Conservation (phyloP, 306 rosid genomes). For the barrel medic (Medicago truncatula) region DNA sequence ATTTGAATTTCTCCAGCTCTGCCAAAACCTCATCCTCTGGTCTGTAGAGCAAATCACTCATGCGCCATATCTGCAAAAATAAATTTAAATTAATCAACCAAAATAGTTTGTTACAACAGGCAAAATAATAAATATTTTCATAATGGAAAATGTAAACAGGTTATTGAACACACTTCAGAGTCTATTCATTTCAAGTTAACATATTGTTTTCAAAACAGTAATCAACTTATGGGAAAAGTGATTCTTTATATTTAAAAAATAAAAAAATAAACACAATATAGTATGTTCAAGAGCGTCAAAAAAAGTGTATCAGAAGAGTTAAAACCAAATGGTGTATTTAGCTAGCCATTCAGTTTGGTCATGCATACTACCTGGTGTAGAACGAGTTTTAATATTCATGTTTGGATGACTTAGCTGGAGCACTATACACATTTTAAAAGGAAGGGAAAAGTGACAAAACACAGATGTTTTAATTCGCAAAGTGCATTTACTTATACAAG, state of each 20-base stretch:
- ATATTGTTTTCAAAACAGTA: not conserved
- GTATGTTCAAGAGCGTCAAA: not conserved
- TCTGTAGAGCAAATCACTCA: constrained; percentile 95
- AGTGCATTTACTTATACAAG: too few species aligned
- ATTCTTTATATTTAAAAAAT: too few species aligned
- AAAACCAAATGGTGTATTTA: too few species aligned
- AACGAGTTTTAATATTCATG: not conserved
- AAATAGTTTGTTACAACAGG: not conserved
- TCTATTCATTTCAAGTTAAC: not conserved
- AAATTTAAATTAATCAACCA: constrained; percentile 30
- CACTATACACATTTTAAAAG: not conserved
- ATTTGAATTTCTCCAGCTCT: constrained; percentile 94
- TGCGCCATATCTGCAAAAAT: constrained; percentile 92
- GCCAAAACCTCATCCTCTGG: constrained; percentile 96
- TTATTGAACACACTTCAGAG: not conserved
- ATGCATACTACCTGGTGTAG: not conserved
- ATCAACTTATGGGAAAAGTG: not conserved
- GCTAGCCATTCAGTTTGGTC: not conserved
- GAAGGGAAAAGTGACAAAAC: not conserved
- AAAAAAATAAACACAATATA: too few species aligned
- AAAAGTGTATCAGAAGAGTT: not conserved
- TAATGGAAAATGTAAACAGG: not conserved
- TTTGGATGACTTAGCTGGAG: not conserved
- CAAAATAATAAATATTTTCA: not conserved
- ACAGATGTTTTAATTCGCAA: not conserved